Evolutionary conservation across 352 stramenopile genomes (phyloP).

Genomic region (Pythium dissimile): DNA sequence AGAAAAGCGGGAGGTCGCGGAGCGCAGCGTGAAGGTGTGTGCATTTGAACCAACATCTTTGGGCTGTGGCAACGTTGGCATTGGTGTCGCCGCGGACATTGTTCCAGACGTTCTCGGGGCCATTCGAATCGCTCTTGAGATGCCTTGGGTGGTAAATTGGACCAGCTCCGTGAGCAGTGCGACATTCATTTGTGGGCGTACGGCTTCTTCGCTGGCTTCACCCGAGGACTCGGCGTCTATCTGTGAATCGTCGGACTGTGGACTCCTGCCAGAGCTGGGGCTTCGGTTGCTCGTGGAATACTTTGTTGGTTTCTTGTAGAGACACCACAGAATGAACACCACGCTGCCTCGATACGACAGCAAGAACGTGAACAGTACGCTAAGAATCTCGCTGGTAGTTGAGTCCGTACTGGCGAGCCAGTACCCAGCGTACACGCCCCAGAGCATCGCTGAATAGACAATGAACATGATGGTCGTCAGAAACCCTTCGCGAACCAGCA

Average conservation of each 20-base stretch:
- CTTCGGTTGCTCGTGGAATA: neutral
- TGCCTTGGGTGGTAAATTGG: constrained; percentile 75
- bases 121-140: constrained; percentile 49
- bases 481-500: constrained; percentile 65
- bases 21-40: constrained; percentile 43
- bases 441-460: constrained; percentile 63
- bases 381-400: constrained; percentile 34
- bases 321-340: constrained; percentile 66
- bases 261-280: neutral
- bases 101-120: neutral
- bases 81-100: neutral
- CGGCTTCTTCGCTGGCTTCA: constrained; percentile 54
- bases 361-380: constrained; percentile 59
- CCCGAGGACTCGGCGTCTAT: constrained; percentile 16
- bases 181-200: constrained; percentile 74
- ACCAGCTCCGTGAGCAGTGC: constrained; percentile 75
- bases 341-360: constrained; percentile 70
- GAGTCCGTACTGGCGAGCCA: constrained; percentile 40
- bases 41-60: neutral
- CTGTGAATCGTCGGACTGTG: constrained; percentile 20
- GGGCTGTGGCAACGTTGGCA: neutral
- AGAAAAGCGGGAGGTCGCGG: constrained; percentile 22
- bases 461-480: constrained; percentile 66
- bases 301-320: constrained; percentile 47
- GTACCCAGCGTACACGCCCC: constrained; percentile 62